Conservation (phyloP, 208 protist genomes). For the Endotrypanum monterogeii region DNA sequence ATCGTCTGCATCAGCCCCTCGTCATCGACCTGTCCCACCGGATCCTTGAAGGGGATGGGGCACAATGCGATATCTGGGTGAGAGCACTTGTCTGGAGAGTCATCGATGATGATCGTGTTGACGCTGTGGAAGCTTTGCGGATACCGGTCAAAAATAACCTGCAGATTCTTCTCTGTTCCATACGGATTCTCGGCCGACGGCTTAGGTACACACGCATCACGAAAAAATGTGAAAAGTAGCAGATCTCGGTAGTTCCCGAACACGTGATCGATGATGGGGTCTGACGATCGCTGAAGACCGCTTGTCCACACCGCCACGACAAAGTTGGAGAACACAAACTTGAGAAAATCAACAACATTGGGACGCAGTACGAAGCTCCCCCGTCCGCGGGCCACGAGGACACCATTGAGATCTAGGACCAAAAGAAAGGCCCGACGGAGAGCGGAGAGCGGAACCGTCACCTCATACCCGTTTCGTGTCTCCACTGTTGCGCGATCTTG, state of each 20-base stretch:
- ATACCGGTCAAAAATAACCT: slow-evolving; percentile 81
- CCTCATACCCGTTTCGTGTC: slow-evolving; percentile 84
- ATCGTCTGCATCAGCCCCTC: slow-evolving; percentile 68
- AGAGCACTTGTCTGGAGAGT: slow-evolving; percentile 90
- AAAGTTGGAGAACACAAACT: slow-evolving; percentile 89
- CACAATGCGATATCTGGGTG: slow-evolving; percentile 90
- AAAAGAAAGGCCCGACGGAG: slow-evolving; percentile 84
- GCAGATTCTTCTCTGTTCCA: slow-evolving; percentile 88
- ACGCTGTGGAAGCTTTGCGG: slow-evolving; percentile 85
- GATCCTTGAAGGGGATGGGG: slow-evolving; percentile 81
- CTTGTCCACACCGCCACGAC: slow-evolving; percentile 92
- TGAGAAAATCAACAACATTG: slow-evolving; percentile 74
- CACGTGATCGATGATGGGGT: slow-evolving; percentile 87
- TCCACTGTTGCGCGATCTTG: slow-evolving; percentile 60
- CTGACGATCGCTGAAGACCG: slow-evolving; percentile 80
- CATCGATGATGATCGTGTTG: slow-evolving; percentile 93
- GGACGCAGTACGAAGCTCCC: slow-evolving; percentile 76
- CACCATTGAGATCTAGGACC: slow-evolving; percentile 90
- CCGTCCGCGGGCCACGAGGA: slow-evolving; percentile 77
- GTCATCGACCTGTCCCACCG: slow-evolving; percentile 58
- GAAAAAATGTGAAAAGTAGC: slow-evolving; percentile 82
- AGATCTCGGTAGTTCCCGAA: slow-evolving; percentile 78
- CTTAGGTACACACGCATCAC: slow-evolving; percentile 61
- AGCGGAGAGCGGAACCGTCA: slow-evolving; percentile 51
- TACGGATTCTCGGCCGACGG: slow-evolving; percentile 69